phyloP scores from a whole-genome alignment of 202 grass and related monocot genomes.

The Thinopyrum obtusiflorum region DNA sequence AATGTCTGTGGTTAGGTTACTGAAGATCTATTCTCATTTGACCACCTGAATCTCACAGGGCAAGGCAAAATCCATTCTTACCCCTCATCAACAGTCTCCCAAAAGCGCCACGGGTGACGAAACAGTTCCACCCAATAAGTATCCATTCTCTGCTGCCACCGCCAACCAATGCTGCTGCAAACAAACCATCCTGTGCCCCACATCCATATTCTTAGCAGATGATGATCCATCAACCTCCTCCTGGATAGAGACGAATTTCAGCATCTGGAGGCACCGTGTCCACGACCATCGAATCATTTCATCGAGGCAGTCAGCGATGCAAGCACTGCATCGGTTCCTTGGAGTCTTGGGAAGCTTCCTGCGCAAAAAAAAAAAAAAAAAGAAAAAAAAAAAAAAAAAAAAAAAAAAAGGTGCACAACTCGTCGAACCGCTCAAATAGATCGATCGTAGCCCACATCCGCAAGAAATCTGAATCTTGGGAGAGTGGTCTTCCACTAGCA shows the following conservation, averaged over 20 bases:
- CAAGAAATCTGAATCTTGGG: constrained; percentile 29
- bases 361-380: background rate
- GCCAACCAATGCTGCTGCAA: constrained; percentile 20
- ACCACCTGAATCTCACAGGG: constrained; percentile 31
- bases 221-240: constrained; percentile 30
- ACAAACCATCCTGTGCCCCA: constrained; percentile 21
- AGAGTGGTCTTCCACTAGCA: constrained; percentile 23
- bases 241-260: constrained; percentile 47
- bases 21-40: constrained; percentile 37
- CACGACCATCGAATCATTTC: constrained; percentile 7
- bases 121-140: constrained; percentile 33
- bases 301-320: background rate
- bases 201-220: constrained; percentile 12
- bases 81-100: constrained; percentile 16
- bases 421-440: constrained; percentile 21
- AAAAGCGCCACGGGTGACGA: constrained; percentile 27
- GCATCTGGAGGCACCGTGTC: background rate
- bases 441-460: background rate
- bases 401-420: background rate
- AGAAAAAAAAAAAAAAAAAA: background rate
- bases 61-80: constrained; percentile 29
- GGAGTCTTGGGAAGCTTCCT: no score
- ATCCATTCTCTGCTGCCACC: constrained; percentile 23
- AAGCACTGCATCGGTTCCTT: background rate
- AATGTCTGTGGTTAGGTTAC: constrained; percentile 13